Conservation (phyloP, 345 rosid species). For the Melastoma malabathricum region DNA sequence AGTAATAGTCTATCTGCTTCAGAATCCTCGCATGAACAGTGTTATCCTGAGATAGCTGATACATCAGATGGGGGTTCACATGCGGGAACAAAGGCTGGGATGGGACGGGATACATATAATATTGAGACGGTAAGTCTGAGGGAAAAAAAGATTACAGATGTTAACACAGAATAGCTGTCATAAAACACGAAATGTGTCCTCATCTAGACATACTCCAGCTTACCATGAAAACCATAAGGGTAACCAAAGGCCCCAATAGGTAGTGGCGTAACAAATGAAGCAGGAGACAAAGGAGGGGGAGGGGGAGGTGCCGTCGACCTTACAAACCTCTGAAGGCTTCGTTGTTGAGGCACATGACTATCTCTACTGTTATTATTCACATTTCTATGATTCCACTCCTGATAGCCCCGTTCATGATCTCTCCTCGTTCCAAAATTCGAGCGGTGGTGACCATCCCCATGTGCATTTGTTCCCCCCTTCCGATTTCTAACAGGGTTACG, state of each 20-base stretch:
- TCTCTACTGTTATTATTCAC: constrained; percentile 54
- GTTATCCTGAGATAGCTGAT: constrained; percentile 5
- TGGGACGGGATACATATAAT: constrained; percentile 30
- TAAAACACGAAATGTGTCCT: neutral
- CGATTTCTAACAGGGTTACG: constrained; percentile 48
- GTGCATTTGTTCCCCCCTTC: constrained; percentile 34
- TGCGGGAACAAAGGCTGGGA: constrained; percentile 15
- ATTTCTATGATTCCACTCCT: constrained; percentile 46
- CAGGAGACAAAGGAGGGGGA: constrained; percentile 20
- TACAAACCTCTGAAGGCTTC: constrained; percentile 38
- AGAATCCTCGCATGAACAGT: constrained; percentile 10
- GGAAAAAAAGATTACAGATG: constrained; percentile 2
- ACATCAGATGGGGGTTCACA: constrained; percentile 9
- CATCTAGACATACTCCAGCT: constrained; percentile 23
- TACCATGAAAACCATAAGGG: constrained; percentile 56
- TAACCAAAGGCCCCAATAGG: constrained; percentile 40
- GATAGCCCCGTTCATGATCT: constrained; percentile 60
- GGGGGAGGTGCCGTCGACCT: constrained; percentile 36
- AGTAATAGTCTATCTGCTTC: constrained; percentile 17
- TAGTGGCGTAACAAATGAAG: constrained; percentile 36
- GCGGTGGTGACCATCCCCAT: constrained; percentile 59
- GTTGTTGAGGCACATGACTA: constrained; percentile 43
- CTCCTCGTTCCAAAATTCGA: constrained; percentile 65
- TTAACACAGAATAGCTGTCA: neutral
- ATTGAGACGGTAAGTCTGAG: constrained; percentile 35